A percentile compares a stretch with the other conserved stretches of the same genome.
phyloP scores from a whole-genome alignment of 495 filamentous ascomycete species.

The Cudoniella acicularis region DNA sequence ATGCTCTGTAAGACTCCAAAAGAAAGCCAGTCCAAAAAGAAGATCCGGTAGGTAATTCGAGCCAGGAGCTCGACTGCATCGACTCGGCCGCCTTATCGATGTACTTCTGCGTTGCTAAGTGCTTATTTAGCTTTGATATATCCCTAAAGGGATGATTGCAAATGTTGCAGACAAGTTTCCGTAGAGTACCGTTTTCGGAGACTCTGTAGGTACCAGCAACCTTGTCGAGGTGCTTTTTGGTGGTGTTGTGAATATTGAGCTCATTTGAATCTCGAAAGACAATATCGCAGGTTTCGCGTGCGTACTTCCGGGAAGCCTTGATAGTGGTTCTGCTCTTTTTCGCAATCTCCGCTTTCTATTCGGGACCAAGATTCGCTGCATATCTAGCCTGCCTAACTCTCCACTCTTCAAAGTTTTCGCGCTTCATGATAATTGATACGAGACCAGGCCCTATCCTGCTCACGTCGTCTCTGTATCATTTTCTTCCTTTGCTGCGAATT shows the following conservation, averaged over 20 bases:
- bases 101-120: not conserved
- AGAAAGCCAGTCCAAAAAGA: no score
- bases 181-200: not conserved
- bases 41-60: no score
- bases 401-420: no score
- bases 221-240: not conserved
- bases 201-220: not conserved
- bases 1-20: no score
- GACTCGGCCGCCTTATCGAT: not conserved
- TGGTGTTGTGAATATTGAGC: not conserved
- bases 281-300: not conserved
- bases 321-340: not conserved
- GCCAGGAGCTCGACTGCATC: not conserved
- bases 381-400: no score
- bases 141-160: not conserved
- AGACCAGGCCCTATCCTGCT: not conserved
- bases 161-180: not conserved
- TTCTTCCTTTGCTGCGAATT: slow-evolving; percentile 2
- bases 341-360: no score
- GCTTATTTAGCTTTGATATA: not conserved
- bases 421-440: no score
- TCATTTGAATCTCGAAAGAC: not conserved
- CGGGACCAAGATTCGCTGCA: no score
- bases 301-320: not conserved
- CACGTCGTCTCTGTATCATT: not conserved